Evolutionary conservation across 2,329 filamentous ascomycete species (phyloP).

Genomic region (Plenodomus biglobosus): DNA sequence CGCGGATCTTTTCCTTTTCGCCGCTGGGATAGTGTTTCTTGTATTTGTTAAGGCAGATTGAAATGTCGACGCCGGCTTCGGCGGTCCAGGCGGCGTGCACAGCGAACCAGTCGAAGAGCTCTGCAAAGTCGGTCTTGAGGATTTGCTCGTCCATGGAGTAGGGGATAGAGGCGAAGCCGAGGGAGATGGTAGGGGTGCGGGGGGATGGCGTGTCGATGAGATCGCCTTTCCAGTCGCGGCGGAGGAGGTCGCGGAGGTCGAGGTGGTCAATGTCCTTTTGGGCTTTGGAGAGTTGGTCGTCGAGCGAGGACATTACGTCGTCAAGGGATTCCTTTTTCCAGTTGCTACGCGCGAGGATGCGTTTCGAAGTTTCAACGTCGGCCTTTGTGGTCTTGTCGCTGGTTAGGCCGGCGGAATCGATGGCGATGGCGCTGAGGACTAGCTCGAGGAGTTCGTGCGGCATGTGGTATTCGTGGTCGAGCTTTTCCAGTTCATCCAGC

Average conservation of each 20-base stretch:
- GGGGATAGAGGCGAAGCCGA: constrained; percentile 52
- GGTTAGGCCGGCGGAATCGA: constrained; percentile 49
- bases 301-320: constrained; percentile 48
- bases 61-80: constrained; percentile 49
- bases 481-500: constrained; percentile 49
- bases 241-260: constrained; percentile 48
- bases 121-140: constrained; percentile 49
- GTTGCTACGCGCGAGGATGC: constrained; percentile 48
- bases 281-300: constrained; percentile 45
- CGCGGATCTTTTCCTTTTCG: constrained; percentile 52
- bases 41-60: constrained; percentile 51
- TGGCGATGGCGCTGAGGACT: constrained; percentile 51
- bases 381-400: constrained; percentile 42
- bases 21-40: constrained; percentile 44
- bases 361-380: constrained; percentile 44
- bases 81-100: constrained; percentile 54
- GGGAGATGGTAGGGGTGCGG: constrained; percentile 50
- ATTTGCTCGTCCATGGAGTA: constrained; percentile 52
- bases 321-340: constrained; percentile 46
- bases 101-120: constrained; percentile 54
- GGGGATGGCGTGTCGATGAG: constrained; percentile 52
- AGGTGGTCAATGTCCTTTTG: constrained; percentile 50
- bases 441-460: constrained; percentile 54
- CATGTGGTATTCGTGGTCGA: constrained; percentile 51
- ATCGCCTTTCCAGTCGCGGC: constrained; percentile 54